Percentiles rank a stretch among this genome's conserved stretches.
Conservation (phyloP, 768 basidiomycete genomes). For the Scleroderma bovista region DNA sequence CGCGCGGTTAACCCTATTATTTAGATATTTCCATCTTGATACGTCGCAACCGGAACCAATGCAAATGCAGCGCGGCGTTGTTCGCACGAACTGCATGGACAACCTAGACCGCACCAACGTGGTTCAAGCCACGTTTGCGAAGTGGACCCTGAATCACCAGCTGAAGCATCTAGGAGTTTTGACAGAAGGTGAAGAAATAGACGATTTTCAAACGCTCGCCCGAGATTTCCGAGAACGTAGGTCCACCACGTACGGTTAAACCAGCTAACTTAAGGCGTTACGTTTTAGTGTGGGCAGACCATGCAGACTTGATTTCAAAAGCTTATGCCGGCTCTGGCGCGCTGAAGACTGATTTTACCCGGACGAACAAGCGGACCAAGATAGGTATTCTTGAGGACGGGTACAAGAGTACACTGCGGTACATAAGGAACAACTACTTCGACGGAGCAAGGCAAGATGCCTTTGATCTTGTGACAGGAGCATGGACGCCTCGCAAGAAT, state of each 20-base stretch:
- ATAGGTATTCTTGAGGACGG: slow-evolving; percentile 82
- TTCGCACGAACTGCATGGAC: slow-evolving; percentile 98
- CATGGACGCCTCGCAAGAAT: slow-evolving; percentile 79
- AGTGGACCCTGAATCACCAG: slow-evolving; percentile 77
- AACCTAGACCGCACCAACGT: slow-evolving; percentile 96
- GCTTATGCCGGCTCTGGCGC: slow-evolving; percentile 96
- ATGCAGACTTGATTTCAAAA: slow-evolving; percentile 83
- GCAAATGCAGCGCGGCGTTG: slow-evolving; percentile 64
- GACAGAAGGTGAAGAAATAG: slow-evolving; percentile 62
- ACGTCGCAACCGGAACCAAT: slow-evolving; percentile 40
- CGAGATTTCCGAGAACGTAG: slow-evolving; percentile 83
- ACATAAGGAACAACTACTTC: slow-evolving; percentile 94
- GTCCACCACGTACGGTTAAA: slow-evolving; percentile 21
- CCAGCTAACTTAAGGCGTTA: slow-evolving; percentile 9
- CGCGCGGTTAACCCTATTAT: slow-evolving; percentile 6
- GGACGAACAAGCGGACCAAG: slow-evolving; percentile 84
- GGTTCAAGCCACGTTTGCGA: slow-evolving; percentile 86
- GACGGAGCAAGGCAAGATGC: slow-evolving; percentile 94
- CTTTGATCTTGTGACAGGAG: slow-evolving; percentile 89
- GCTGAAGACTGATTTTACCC: slow-evolving; percentile 93
- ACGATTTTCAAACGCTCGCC: slow-evolving; percentile 76
- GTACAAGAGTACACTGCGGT: slow-evolving; percentile 76
- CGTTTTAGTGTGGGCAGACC: slow-evolving; percentile 89
- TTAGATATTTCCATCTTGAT: slow-evolving; percentile 76
- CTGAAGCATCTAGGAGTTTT: slow-evolving; percentile 70